These are phyloP conservation scores for Colletotrichum gloeosporioides DNA, from an alignment of 2,329 filamentous ascomycete genomes.

Conservation along the genomic window DNA sequence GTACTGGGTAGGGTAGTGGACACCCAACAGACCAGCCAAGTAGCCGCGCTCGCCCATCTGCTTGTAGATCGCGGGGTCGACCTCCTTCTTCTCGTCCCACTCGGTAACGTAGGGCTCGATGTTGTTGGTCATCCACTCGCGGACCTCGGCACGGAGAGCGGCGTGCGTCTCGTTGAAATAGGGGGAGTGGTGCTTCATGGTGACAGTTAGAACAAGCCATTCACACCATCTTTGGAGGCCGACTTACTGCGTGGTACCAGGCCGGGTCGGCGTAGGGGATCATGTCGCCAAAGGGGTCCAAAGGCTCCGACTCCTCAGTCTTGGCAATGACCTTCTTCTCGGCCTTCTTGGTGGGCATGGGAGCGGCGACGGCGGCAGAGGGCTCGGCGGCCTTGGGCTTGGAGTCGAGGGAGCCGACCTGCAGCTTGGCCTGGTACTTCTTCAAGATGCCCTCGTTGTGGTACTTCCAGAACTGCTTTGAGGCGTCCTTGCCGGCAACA, in stretches of 20 bases:
- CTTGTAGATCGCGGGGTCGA: slow-evolving; percentile 90
- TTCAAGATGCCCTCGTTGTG: slow-evolving; percentile 89
- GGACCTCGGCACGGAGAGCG: slow-evolving; percentile 87
- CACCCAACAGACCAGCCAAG: slow-evolving; percentile 87
- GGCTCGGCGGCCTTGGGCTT: slow-evolving; percentile 75
- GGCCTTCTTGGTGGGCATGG: slow-evolving; percentile 41
- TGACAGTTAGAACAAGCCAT: background rate
- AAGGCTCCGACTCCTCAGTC: slow-evolving; percentile 68
- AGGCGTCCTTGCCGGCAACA: slow-evolving; percentile 70
- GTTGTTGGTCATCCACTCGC: slow-evolving; percentile 88
- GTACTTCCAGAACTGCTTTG: slow-evolving; percentile 74
- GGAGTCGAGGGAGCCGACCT: slow-evolving; percentile 85
- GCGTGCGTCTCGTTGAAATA: slow-evolving; percentile 97
- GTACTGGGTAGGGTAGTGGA: slow-evolving; percentile 80
- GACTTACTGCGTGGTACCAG: slow-evolving; percentile 90
- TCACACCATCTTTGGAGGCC: rapidly evolving
- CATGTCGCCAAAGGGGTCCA: slow-evolving; percentile 85
- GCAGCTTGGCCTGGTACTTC: slow-evolving; percentile 80
- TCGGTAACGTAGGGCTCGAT: slow-evolving; percentile 92
- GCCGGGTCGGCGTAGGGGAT: slow-evolving; percentile 91
- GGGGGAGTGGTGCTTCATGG: slow-evolving; percentile 84
- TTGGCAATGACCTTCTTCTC: slow-evolving; percentile 39
- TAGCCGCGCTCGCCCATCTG: slow-evolving; percentile 94
- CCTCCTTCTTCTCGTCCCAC: slow-evolving; percentile 95
- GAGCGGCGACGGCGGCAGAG: slow-evolving; percentile 48